Evolutionary conservation across 192 early-diverging fungal genomes (phyloP), one percentile per base, ranked within the genome.

Genomic region (Coemansia sp.): DNA sequence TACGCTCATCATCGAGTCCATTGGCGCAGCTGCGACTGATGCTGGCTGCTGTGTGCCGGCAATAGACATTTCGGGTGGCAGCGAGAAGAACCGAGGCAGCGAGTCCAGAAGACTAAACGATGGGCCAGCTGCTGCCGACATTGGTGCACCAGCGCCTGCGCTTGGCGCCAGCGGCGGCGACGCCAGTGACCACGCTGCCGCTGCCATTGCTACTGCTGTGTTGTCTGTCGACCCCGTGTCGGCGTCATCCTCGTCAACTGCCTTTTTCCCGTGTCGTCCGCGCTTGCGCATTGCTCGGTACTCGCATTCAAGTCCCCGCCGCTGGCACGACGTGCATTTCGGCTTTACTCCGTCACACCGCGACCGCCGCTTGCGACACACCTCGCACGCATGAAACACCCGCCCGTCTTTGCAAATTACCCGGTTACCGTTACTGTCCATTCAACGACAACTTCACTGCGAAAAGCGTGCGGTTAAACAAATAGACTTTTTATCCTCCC

Each of bases 281-380:
- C 77, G 77, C 56, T 80, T 80, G 58, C 77, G 72, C 77, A 80
- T 80, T 38, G 77, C 77, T 29, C 65, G 61, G 65, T 80, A 80
- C 56, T 80, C 68, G 69, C 77, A 80, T 48, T 62, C 62, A 7
- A 80, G 55, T 14, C 77, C 77, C 9, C 77, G 68, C 5, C 62
- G 70, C 37, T 51, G 39, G 12, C 77, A 80, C 16, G 77, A 71
- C 25, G 72, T 80, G 60, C 77, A 80, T 62, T 74, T 50, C 4
- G 77, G 77, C 47, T 52, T 43, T 25, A 39, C 53, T 0, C 77
- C 77, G 51, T 80, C 77, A 43, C 77, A 80, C 3, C 77, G 64
- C 2, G 72, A 80, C 65, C 77, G 43, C 9, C 72, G 55, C 39
- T 71, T 80, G 39, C 77, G 72, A 27, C 77, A 80, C 29, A 80